These are phyloP conservation scores for Clarireedia homoeocarpa DNA, from an alignment of 2,329 filamentous ascomycete genomes.

Conservation along the genomic window DNA sequence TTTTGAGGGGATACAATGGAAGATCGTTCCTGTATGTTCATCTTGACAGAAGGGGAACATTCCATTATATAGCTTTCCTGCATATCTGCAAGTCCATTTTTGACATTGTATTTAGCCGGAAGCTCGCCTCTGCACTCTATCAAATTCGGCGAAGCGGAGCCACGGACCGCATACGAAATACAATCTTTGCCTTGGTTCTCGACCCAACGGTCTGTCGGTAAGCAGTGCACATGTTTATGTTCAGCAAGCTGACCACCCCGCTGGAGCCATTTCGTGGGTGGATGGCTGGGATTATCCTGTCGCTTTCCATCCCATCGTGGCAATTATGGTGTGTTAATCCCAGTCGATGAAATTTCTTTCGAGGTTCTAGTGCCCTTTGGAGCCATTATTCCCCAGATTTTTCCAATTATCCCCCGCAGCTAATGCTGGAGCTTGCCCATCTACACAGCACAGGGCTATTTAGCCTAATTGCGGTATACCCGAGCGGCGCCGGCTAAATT, in stretches of 20 bases:
- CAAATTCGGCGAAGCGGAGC: not conserved
- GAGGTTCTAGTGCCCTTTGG: not conserved
- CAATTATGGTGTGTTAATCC: not conserved
- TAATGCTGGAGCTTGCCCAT: not conserved
- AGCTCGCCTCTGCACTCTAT: not conserved
- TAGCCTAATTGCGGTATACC: not conserved
- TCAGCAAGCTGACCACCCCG: too few species aligned
- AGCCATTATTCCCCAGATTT: slow-evolving; percentile 5
- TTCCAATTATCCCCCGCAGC: not conserved
- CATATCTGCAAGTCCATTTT: too few species aligned
- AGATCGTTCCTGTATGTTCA: not conserved
- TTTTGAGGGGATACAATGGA: too few species aligned
- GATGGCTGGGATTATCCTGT: too few species aligned
- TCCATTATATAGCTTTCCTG: too few species aligned
- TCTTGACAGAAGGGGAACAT: not conserved
- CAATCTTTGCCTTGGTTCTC: too few species aligned
- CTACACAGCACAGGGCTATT: not conserved
- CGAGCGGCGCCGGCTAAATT: slow-evolving; percentile 4
- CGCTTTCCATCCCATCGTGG: not conserved
- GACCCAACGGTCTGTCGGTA: slow-evolving; percentile 3
- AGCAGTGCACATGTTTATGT: not conserved
- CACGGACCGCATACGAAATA: not conserved
- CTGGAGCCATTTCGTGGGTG: too few species aligned
- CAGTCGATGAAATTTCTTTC: not conserved
- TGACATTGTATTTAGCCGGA: not conserved